Conservation (phyloP, 2,329 filamentous ascomycete genomes). For the Fusarium concolor region DNA sequence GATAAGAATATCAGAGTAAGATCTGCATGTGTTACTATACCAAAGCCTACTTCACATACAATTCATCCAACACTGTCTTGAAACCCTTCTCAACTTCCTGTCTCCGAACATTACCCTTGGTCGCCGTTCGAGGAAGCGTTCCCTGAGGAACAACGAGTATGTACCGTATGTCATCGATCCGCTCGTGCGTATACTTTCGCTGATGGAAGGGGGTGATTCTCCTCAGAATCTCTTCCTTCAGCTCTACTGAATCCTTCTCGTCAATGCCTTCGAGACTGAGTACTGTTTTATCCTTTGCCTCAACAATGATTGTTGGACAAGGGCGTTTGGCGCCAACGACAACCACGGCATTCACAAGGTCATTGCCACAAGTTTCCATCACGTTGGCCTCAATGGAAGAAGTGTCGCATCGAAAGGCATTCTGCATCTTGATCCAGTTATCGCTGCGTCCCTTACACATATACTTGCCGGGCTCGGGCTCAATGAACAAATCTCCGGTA, state of each 20-base stretch:
- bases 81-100: conserved; percentile 24
- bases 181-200: conserved; percentile 38
- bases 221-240: conserved; percentile 25
- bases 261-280: neutral
- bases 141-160: conserved; percentile 32
- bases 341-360: conserved; percentile 32
- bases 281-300: conserved; percentile 11
- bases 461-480: conserved; percentile 36
- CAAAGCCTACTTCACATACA: neutral
- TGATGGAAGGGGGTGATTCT: conserved; percentile 39
- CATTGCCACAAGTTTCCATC: conserved; percentile 27
- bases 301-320: conserved; percentile 33
- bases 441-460: conserved; percentile 35
- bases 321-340: conserved; percentile 37
- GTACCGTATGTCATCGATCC: conserved; percentile 25
- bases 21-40: neutral
- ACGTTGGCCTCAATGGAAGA: conserved; percentile 37
- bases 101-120: conserved; percentile 37
- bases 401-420: conserved; percentile 36
- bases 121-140: conserved; percentile 29
- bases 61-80: neutral
- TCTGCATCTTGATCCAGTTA: conserved; percentile 45
- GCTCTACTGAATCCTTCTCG: neutral
- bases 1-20: no score
- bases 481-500: conserved; percentile 42